Conservation (phyloP, 2,329 filamentous ascomycete genomes). For the Penicillium hesseltinei region DNA sequence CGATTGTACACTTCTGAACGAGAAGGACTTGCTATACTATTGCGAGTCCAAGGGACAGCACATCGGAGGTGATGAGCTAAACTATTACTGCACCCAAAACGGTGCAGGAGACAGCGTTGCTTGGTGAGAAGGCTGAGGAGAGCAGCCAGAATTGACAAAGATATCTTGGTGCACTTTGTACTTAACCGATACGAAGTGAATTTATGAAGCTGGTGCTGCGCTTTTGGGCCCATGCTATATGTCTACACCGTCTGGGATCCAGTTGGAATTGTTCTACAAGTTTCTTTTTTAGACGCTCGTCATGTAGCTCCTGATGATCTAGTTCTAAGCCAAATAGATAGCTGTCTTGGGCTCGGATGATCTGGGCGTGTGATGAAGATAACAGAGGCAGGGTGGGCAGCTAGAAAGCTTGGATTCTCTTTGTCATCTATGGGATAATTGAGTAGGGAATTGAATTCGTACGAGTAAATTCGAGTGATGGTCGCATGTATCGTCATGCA, state of each 20-base stretch:
- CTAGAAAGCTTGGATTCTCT: neutral
- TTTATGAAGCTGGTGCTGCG: neutral
- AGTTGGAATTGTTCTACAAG: neutral
- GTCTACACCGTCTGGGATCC: too few species aligned
- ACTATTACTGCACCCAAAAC: neutral
- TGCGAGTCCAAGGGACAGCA: neutral
- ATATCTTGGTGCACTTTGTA: neutral
- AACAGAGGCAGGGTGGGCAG: neutral
- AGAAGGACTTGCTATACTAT: neutral
- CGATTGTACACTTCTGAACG: neutral
- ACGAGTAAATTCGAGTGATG: too few species aligned
- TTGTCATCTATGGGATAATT: neutral
- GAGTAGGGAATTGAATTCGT: neutral
- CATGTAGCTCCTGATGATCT: neutral
- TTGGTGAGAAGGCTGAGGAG: neutral
- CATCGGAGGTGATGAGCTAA: neutral
- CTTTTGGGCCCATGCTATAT: neutral
- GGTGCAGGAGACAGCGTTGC: neutral
- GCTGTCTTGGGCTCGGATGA: neutral
- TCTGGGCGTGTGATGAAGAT: too few species aligned
- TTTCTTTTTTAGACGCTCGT: neutral
- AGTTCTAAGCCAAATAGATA: neutral
- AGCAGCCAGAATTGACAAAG: neutral
- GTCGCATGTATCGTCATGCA: too few species aligned
- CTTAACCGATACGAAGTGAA: neutral